Evolutionary conservation across 352 stramenopile genomes (phyloP).

Genomic region (Globisporangium emineosum): DNA sequence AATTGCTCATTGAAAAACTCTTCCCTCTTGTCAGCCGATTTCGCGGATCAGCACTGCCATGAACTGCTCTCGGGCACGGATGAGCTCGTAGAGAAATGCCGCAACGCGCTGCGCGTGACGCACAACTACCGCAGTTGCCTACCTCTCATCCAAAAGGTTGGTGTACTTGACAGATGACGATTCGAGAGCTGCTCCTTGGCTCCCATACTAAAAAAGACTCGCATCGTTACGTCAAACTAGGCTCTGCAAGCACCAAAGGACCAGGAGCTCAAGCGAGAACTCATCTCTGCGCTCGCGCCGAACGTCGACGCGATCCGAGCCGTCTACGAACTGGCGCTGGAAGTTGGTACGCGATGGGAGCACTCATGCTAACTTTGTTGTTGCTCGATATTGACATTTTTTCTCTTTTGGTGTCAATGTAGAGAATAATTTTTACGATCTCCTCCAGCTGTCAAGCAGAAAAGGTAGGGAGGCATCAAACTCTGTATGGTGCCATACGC

Average conservation of each 20-base stretch:
- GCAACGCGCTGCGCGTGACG: conserved; percentile 28
- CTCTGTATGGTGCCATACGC: too few species aligned
- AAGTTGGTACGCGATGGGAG: conserved; percentile 47
- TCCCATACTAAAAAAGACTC: not conserved
- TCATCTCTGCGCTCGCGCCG: conserved; percentile 31
- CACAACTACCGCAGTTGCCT: conserved; percentile 50
- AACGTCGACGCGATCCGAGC: conserved; percentile 38
- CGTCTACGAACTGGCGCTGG: conserved; percentile 40
- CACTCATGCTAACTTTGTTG: too few species aligned
- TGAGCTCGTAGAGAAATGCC: conserved; percentile 32
- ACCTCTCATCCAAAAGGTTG: conserved; percentile 38
- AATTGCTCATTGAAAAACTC: not conserved
- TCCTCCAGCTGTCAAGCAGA: conserved; percentile 47
- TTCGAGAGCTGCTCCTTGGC: not conserved
- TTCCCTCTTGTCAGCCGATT: conserved; percentile 2
- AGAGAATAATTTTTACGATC: conserved; percentile 43
- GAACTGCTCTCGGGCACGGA: conserved; percentile 38
- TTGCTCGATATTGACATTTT: not conserved
- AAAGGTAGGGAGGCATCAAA: conserved; percentile 33
- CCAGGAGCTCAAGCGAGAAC: conserved; percentile 30
- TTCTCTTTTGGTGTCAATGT: not conserved
- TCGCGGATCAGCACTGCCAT: conserved; percentile 38
- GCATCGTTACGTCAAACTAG: conserved; percentile 15
- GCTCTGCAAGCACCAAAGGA: conserved; percentile 35
- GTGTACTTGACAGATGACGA: not conserved